Conservation (phyloP, 164 flowering plant genomes). For the Liriodendron chinense region DNA sequence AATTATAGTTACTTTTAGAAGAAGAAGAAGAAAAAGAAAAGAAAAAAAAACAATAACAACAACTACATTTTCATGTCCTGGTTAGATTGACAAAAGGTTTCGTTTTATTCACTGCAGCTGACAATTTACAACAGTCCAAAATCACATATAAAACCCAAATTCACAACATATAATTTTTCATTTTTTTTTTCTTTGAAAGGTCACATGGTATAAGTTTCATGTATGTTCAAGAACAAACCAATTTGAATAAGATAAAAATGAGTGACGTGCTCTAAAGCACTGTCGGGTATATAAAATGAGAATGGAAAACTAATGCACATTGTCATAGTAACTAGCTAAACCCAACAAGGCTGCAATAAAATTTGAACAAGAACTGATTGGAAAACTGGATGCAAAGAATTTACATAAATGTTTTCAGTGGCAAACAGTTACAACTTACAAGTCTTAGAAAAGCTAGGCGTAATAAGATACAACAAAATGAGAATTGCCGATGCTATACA, state of each 20-base stretch:
- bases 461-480: too few species aligned
- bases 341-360: neutral
- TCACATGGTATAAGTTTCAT: neutral
- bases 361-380: neutral
- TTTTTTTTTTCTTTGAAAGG: neutral
- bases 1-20: too few species aligned
- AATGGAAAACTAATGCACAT: neutral
- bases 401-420: neutral
- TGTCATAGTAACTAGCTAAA: neutral
- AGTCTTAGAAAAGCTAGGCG: neutral
- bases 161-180: too few species aligned
- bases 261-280: neutral
- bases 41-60: too few species aligned
- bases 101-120: too few species aligned
- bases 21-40: too few species aligned
- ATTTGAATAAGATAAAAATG: neutral
- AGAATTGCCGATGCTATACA: too few species aligned
- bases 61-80: too few species aligned
- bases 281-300: neutral
- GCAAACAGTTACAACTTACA: neutral
- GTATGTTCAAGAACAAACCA: neutral
- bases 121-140: too few species aligned
- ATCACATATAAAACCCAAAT: too few species aligned
- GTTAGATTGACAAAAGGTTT: too few species aligned
- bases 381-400: neutral